Conservation (phyloP, 108 stramenopile species). For the Phaeodactylum tricornutum region DNA sequence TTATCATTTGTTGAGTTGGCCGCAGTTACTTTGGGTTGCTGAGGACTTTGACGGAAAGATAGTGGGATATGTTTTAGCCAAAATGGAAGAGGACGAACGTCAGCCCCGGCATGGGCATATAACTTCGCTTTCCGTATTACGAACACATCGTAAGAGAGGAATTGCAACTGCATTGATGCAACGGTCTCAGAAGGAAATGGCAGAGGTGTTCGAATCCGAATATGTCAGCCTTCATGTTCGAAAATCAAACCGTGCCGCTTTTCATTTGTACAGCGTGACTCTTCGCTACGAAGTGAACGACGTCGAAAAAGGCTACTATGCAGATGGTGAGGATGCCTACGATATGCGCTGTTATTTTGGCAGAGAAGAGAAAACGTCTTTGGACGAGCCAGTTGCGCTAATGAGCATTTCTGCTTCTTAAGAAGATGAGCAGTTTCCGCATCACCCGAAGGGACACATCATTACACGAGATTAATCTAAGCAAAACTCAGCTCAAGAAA, state of each 20-base stretch:
- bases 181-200: conserved; percentile 85
- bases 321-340: conserved; percentile 99
- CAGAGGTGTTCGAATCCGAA: conserved; percentile 84
- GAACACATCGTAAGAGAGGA: conserved; percentile 91
- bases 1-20: conserved; percentile 96
- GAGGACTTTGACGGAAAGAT: conserved; percentile 90
- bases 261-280: conserved; percentile 94
- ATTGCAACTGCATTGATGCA: conserved; percentile 91
- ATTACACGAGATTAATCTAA: no score
- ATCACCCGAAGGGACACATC: no score
- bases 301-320: conserved; percentile 97
- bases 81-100: conserved; percentile 93
- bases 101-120: conserved; percentile 75
- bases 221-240: conserved; percentile 97
- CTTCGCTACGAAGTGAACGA: conserved; percentile 90
- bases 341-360: conserved; percentile 85
- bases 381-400: no score
- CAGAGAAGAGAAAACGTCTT: conserved; percentile 7
- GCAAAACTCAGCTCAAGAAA: no score
- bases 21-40: conserved; percentile 96
- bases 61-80: conserved; percentile 98
- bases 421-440: no score
- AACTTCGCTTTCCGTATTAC: conserved; percentile 92
- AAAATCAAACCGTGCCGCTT: conserved; percentile 93
- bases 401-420: no score